Evolutionary conservation across 768 basidiomycete genomes (phyloP), one percentile per base, ranked within the genome.

Genomic region (Suillus subluteus): DNA sequence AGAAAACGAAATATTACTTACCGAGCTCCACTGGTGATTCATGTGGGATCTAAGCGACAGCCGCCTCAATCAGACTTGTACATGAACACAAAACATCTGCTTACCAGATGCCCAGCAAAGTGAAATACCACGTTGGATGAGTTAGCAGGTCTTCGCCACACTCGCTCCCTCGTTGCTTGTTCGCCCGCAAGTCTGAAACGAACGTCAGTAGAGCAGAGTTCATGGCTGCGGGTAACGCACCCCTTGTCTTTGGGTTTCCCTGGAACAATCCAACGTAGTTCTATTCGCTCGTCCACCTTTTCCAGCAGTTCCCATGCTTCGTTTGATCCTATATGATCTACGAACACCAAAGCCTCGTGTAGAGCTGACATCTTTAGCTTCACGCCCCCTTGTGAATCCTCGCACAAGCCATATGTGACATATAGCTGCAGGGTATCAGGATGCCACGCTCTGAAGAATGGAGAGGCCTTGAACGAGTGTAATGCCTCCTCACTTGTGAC

Each of bases 381-480:
- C 12, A 87, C 82, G 1, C 80, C 77, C 0, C 83, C 82, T 18
- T 72, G 69, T 4, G 70, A 55, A 26, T 75, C 70, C 58, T 79
- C 76, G 3, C 69, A 67, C 6, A 90, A 78, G 4, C 83, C 91
- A 66, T 86, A 82, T 37, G 89, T 82, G 64, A 91, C 77, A 72
- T 94, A 94, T 23, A 80, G 64, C 46, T 81, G 77, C 35, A 95
- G 80, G 5, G 86, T 87, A 0, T 81, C 83, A 0, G 87, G 86
- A 72, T 94, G 82, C 94, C 93, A 95, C 2, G 82, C 77, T 3
- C 72, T 69, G 75, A 95, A 96, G 82, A 94, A 95, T 0, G 88
- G 83, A 38, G 80, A 85, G 62, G 80, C 76, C 62, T 73, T 67
- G 72, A 94, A 85, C 8, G 76, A 69, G 11, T 69, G 72, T 6